Percentiles rank a stretch among this genome's conserved stretches.
phyloP scores from a whole-genome alignment of 768 basidiomycete species.

The Leccinum olivaceopallidum region DNA sequence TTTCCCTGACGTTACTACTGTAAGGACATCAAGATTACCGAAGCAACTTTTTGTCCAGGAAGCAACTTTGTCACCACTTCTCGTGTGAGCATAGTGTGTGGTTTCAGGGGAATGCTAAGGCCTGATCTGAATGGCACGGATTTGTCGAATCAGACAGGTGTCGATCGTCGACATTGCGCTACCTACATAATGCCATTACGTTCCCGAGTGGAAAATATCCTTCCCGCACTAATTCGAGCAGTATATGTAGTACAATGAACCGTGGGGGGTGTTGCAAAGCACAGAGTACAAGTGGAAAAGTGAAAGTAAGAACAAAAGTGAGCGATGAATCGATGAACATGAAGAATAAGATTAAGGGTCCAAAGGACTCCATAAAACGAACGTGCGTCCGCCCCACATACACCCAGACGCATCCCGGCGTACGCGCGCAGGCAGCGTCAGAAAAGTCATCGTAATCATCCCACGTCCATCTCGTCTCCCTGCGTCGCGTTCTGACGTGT shows the following conservation, averaged over 20 bases:
- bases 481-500: slow-evolving; percentile 44
- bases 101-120: neutral
- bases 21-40: neutral
- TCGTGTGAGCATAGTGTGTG: too few relatives aligned
- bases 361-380: neutral
- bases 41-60: neutral
- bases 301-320: neutral
- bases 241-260: neutral
- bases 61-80: neutral
- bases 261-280: neutral
- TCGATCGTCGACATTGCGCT: neutral
- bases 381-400: neutral
- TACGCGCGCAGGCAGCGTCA: neutral
- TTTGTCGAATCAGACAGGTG: neutral
- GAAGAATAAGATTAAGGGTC: neutral
- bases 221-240: neutral
- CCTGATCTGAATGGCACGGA: neutral
- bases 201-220: neutral
- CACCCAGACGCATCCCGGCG: neutral
- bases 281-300: neutral
- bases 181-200: neutral
- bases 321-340: neutral
- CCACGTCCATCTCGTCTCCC: slow-evolving; percentile 69
- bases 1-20: too few relatives aligned
- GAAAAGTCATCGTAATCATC: slow-evolving; percentile 36